These are phyloP conservation scores for Leishmania major DNA, from an alignment of 208 protist genomes.

Conservation along the genomic window DNA sequence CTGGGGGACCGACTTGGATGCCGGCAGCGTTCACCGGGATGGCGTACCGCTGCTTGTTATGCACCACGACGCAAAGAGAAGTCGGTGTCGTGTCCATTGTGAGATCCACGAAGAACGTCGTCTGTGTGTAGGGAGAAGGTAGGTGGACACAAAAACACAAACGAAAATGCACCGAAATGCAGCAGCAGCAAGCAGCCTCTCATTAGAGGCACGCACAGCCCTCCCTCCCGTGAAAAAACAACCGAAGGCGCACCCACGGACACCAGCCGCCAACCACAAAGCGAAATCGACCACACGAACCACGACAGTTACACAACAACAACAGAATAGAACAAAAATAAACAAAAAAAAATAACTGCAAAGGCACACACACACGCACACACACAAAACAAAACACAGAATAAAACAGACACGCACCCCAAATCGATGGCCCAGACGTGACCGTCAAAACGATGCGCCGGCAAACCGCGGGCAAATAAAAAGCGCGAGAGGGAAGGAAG, in stretches of 20 bases:
- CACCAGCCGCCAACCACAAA: no score
- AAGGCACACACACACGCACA: neutral
- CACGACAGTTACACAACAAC: no score
- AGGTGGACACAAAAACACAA: neutral
- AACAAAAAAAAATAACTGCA: neutral
- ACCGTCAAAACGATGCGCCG: neutral
- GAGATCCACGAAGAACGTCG: neutral
- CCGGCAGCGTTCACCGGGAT: slow-evolving; percentile 13
- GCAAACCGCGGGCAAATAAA: neutral
- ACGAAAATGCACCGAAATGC: neutral
- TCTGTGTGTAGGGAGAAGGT: neutral
- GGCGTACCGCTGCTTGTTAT: slow-evolving; percentile 20
- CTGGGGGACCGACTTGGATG: slow-evolving; percentile 4
- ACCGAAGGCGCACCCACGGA: no score
- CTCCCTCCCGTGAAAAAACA: no score
- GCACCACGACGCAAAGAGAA: slow-evolving; percentile 3
- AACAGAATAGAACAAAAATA: neutral
- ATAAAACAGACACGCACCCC: no score
- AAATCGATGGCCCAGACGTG: neutral
- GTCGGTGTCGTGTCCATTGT: neutral
- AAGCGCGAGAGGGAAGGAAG: neutral
- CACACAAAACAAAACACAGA: neutral
- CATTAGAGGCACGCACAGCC: no score
- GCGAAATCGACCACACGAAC: no score
- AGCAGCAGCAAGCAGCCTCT: neutral